Percentiles rank a stretch among this genome's conserved stretches.
Evolutionary conservation across 78 protist genomes (phyloP).

Genomic region (Dictyostelium purpureum): DNA sequence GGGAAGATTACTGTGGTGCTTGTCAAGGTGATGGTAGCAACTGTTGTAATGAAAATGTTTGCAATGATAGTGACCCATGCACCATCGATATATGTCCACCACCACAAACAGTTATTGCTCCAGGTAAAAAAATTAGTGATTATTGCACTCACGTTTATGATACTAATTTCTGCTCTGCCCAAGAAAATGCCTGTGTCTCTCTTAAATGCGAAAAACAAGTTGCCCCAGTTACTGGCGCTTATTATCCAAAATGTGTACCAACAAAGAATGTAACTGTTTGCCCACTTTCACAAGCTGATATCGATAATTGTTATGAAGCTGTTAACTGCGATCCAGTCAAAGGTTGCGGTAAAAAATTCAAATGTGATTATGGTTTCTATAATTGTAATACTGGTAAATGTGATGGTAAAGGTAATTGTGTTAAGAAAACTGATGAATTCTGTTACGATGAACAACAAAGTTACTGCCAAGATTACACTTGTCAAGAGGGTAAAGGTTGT

Average conservation of each 20-base stretch:
- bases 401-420: background rate
- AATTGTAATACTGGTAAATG: slow-evolving; percentile 1
- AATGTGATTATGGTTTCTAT: background rate
- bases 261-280: background rate
- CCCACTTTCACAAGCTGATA: background rate
- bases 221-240: background rate
- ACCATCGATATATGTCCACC: slow-evolving; percentile 35
- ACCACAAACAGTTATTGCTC: background rate
- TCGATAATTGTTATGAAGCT: background rate
- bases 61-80: slow-evolving; percentile 25
- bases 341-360: background rate
- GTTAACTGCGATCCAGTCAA: background rate
- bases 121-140: too few relatives aligned
- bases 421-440: background rate
- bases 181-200: too few relatives aligned
- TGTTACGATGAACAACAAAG: background rate
- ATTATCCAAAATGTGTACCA: background rate
- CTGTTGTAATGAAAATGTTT: slow-evolving; percentile 8
- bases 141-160: background rate
- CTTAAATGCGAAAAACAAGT: too few relatives aligned
- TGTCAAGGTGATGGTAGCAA: slow-evolving; percentile 44
- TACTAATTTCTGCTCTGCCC: too few relatives aligned
- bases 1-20: slow-evolving; percentile 31
- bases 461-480: background rate
- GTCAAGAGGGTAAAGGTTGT: background rate